Evolutionary conservation across 768 basidiomycete genomes (phyloP).

Genomic region (Tephrocybe sp.): DNA sequence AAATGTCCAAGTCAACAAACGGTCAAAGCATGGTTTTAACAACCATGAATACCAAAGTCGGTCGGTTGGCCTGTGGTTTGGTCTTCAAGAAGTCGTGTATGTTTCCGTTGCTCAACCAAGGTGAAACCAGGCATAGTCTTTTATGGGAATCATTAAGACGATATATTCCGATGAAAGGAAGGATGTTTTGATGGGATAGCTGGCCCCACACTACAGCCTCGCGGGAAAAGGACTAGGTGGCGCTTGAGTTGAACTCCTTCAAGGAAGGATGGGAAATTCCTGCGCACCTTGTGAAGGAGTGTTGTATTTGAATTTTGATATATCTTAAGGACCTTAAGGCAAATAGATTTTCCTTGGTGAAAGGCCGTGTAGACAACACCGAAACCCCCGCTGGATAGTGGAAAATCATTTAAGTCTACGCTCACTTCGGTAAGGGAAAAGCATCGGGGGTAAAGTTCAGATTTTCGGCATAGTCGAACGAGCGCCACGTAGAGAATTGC

Average conservation of each 20-base stretch:
- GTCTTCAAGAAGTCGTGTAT: conserved; percentile 21
- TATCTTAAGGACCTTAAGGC: conserved; percentile 25
- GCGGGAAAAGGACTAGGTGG: conserved; percentile 1
- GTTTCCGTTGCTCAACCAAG: conserved; percentile 36
- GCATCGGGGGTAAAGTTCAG: conserved; percentile 26
- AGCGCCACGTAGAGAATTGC: conserved; percentile 17
- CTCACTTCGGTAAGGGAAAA: conserved; percentile 17
- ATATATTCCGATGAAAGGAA: conserved; percentile 38
- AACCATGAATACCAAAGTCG: background rate
- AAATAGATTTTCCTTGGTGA: conserved; percentile 19
- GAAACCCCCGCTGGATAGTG: conserved; percentile 21
- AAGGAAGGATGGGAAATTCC: background rate
- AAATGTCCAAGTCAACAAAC: background rate
- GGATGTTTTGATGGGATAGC: conserved; percentile 18
- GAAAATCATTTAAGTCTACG: background rate
- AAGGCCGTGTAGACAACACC: conserved; percentile 26
- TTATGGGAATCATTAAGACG: conserved; percentile 22
- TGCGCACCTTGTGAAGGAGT: conserved; percentile 19
- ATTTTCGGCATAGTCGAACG: conserved; percentile 21
- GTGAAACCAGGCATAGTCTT: conserved; percentile 30
- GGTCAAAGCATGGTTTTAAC: conserved; percentile 15
- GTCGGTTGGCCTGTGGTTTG: conserved; percentile 8
- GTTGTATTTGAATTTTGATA: conserved; percentile 19
- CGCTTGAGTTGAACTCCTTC: background rate
- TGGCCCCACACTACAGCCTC: conserved; percentile 11